Conservation (phyloP, 75 land plant genomes). For the Pinus tabuliformis region DNA sequence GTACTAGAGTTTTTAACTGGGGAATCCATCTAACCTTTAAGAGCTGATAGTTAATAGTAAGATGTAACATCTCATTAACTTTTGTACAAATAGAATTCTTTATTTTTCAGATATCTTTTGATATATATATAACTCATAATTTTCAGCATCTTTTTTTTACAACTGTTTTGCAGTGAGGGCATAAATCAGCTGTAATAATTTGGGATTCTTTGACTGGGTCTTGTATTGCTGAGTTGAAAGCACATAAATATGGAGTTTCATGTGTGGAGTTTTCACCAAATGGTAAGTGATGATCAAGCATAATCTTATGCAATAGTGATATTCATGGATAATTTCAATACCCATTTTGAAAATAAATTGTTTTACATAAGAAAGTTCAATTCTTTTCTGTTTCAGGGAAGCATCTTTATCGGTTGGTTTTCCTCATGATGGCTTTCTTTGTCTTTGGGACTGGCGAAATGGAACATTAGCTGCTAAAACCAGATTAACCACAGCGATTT, state of each 20-base stretch:
- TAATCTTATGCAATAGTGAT: background rate
- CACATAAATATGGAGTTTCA: slow-evolving; percentile 65
- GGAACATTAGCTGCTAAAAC: slow-evolving; percentile 44
- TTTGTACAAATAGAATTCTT: too few relatives aligned
- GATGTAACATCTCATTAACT: too few relatives aligned
- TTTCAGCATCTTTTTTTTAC: too few relatives aligned
- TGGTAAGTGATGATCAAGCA: slow-evolving; percentile 35
- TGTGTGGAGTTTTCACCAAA: slow-evolving; percentile 67
- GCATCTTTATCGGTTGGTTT: slow-evolving; percentile 48
- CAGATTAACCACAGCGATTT: slow-evolving; percentile 42
- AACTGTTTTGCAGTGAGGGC: slow-evolving; percentile 49
- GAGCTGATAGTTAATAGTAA: too few relatives aligned
- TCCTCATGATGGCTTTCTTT: slow-evolving; percentile 65
- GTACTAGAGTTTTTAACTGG: too few relatives aligned
- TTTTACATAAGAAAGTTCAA: background rate
- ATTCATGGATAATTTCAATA: background rate
- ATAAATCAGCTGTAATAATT: slow-evolving; percentile 60
- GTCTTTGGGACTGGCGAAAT: slow-evolving; percentile 70
- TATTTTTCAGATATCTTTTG: too few relatives aligned
- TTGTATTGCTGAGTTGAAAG: slow-evolving; percentile 52
- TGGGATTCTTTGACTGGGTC: slow-evolving; percentile 57
- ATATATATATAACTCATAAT: too few relatives aligned
- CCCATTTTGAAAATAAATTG: slow-evolving; percentile 3
- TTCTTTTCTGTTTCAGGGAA: slow-evolving; percentile 33
- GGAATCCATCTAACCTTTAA: too few relatives aligned